Evolutionary conservation across 2,329 filamentous ascomycete genomes (phyloP), one percentile per base, ranked within the genome.

Genomic region (Domatiomyces catenatus): DNA sequence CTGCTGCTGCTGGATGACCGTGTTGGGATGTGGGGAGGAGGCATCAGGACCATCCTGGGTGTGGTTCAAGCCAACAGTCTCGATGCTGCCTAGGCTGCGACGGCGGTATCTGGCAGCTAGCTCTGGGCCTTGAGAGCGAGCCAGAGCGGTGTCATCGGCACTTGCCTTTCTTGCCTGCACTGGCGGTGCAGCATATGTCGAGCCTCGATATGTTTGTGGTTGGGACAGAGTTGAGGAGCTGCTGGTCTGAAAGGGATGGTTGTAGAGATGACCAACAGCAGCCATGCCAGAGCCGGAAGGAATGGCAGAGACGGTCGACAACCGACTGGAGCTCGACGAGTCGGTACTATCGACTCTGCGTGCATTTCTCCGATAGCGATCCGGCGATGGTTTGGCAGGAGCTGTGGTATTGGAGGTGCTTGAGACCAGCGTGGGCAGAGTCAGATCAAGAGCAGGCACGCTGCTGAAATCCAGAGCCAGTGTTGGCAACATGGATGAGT

Each of bases 291-390:
- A 73, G 42, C 72, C 70, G 19, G 74, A 75, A n/a, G 74, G 69
- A 20, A 65, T 61, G 19, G 70, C 68, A 36, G 72, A 73, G 50
- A 62, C 64, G 51, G 54, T 44, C 57, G 48, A 36, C 15, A 42
- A 39, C 36, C 54, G 49, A 43, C 49, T 55, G 8, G 42, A 47
- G 42, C 49, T 15, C n/a, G n/a, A n/a, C n/a, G 47, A 48, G 20
- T 61, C 56, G 17, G 56, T 53, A 56, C 69, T 74, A 57, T 80
- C 79, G 15, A 70, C 67, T 53, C 77, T 72, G 57, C 77, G 76
- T 52, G 75, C 72, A 50, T 74, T 74, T 53, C 88, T 82, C 60
- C 88, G 78, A 64, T 95, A 95, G 52, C 90, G 80, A 64, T 94
- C 88, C 1, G 86, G 86, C 1, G 84, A 80, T 19, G 81, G 72